Evolutionary conservation across 2,329 filamentous ascomycete genomes (phyloP).

Genomic region (Ophiostoma ips): DNA sequence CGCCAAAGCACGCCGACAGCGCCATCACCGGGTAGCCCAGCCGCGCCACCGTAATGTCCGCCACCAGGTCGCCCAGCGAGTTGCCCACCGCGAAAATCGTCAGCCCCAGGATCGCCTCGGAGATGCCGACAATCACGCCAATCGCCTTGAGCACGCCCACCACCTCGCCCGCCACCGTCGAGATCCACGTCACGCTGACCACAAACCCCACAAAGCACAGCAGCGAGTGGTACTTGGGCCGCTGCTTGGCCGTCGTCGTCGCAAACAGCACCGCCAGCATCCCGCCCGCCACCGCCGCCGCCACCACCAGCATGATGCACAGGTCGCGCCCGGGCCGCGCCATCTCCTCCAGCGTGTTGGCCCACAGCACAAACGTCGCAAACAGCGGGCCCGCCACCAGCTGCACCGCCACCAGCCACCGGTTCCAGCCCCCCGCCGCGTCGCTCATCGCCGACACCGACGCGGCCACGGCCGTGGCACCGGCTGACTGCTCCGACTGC

Average conservation of each 20-base stretch:
- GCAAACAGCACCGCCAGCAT: constrained; percentile 52
- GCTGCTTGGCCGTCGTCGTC: constrained; percentile 52
- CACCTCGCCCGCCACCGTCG: constrained; percentile 87
- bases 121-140: constrained; percentile 83
- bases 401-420: constrained; percentile 79
- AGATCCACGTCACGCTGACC: constrained; percentile 92
- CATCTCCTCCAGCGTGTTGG: constrained; percentile 45
- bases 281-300: constrained; percentile 54
- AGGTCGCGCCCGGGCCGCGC: constrained; percentile 38
- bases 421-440: constrained; percentile 48
- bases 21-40: constrained; percentile 97
- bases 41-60: constrained; percentile 84
- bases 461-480: background rate
- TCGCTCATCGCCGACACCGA: background rate
- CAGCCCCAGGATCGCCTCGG: constrained; percentile 83
- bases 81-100: constrained; percentile 97
- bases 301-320: constrained; percentile 43
- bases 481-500: too few species aligned
- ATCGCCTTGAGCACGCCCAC: constrained; percentile 88
- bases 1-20: constrained; percentile 88
- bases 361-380: constrained; percentile 62
- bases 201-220: constrained; percentile 83
- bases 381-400: constrained; percentile 80
- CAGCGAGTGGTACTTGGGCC: constrained; percentile 60
- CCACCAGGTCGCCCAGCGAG: constrained; percentile 83